phyloP scores from a whole-genome alignment of 2,329 filamentous ascomycete genomes.

The Epichloe hybrida region DNA sequence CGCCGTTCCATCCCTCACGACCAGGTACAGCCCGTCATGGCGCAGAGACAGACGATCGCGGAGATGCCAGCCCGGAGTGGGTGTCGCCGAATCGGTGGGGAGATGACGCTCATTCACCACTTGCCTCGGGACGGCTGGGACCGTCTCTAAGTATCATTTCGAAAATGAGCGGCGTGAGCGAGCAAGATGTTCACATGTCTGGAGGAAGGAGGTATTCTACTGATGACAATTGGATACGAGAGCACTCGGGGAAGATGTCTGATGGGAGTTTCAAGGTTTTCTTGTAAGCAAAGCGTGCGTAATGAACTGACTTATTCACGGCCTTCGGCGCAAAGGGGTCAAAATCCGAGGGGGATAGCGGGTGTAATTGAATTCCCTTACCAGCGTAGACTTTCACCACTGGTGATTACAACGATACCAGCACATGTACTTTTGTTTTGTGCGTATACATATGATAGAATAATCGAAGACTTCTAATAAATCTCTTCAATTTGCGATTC shows the following conservation, averaged over 20 bases:
- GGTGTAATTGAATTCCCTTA: not conserved
- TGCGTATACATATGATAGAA: not conserved
- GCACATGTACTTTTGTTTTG: not conserved
- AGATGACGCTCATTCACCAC: conserved; percentile 3
- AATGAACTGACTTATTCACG: not conserved
- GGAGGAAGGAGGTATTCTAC: conserved; percentile 4
- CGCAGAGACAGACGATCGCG: conserved; percentile 4
- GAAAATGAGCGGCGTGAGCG: conserved; percentile 2
- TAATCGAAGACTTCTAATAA: not conserved
- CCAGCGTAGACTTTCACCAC: not conserved
- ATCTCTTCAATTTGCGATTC: no score
- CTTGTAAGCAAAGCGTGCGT: conserved; percentile 6
- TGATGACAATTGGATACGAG: conserved; percentile 7
- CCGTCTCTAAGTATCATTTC: conserved; percentile 4
- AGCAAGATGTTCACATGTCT: conserved; percentile 6
- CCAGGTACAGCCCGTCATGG: conserved; percentile 12
- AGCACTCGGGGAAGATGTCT: conserved; percentile 11
- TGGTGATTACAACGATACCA: conserved; percentile 3
- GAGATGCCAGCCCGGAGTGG: conserved; percentile 5
- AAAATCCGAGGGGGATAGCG: no score
- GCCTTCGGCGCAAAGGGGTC: not conserved
- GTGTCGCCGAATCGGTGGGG: conserved; percentile 6
- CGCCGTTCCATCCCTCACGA: conserved; percentile 26
- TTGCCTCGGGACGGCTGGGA: conserved; percentile 1
- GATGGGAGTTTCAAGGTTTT: conserved; percentile 16